Base-by-base conservation (phyloP, 2,329 filamentous ascomycete genomes). In the Ophiosphaerella narmari region DNA sequence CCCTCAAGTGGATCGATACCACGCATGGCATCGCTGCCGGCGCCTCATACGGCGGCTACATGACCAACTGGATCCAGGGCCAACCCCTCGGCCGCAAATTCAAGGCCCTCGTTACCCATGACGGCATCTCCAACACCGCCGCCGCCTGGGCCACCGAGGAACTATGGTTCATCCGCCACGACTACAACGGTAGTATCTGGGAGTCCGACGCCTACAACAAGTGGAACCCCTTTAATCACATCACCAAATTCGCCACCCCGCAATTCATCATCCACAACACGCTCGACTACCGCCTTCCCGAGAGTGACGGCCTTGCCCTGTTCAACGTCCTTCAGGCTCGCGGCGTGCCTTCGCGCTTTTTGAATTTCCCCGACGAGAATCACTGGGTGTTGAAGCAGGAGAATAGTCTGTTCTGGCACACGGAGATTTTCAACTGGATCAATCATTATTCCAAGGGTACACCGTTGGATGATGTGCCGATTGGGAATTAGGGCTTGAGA, bases 371-470 rank as follows among this genome's bases (percentile, higher is more conserved):
- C 0, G 90, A 90, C 63, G 88, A 90, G 74, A 84, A 86, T 47
- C 86, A 89, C 61, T 87, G 90, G 89, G 91, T 96, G 2, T 69
- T 95, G 43, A 94, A 96, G 69, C 88, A 88, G 0, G 92, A 97
- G 74, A 97, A 97, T 72, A 89, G 86, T 4, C 77, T 97, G 21
- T 83, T 95, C n/a, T 97, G 93, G 93, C 90, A 97, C 66, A 83
- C 82, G 39, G 70, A 73, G 60, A 71, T 73, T 41, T 72, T 71
- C 62, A 72, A 73, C 59, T 73, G 70, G 70, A 71, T 73, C 48
- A 73, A 73, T 56, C 66, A 73, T 52, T 73, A 60, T 45, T 60
- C 63, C 23, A 66, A 69, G 57, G 69, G 68, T 32, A 54, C 52
- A 41, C 57, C 57, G 39, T 55, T 73, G 41, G 68, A 70, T 48